Conservation (phyloP, 345 rosid species). For the Populus pruinosa region DNA sequence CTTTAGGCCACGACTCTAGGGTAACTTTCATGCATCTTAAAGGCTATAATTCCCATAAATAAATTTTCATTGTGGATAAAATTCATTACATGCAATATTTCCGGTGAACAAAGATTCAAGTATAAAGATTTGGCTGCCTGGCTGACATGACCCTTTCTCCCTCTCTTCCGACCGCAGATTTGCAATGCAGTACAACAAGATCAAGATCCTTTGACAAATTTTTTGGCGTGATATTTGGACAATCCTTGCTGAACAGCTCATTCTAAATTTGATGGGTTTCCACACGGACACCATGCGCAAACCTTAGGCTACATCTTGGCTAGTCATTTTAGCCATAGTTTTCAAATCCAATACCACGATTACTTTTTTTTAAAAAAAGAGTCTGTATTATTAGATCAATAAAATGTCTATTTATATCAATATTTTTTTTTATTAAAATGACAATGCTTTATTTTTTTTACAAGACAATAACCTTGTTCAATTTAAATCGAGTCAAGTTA, state of each 20-base stretch:
- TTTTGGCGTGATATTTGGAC: constrained; percentile 13
- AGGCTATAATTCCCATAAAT: not conserved
- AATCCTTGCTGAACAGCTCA: constrained; percentile 35
- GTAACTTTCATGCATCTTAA: constrained; percentile 12
- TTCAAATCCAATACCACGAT: too few species aligned
- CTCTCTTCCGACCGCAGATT: constrained; percentile 17
- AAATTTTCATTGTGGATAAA: not conserved
- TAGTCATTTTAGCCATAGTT: not conserved
- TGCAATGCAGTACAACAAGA: constrained; percentile 10
- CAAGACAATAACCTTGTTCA: too few species aligned
- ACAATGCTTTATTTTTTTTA: too few species aligned
- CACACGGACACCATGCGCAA: not conserved
- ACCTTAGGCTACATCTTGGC: not conserved
- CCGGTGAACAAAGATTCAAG: constrained; percentile 22
- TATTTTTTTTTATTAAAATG: too few species aligned
- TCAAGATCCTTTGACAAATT: constrained; percentile 29
- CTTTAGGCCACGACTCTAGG: constrained; percentile 17
- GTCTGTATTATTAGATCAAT: too few species aligned
- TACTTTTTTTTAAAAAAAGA: too few species aligned
- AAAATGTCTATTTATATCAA: too few species aligned
- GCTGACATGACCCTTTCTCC: constrained; percentile 30
- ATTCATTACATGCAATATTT: not conserved
- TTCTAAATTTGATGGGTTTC: not conserved
- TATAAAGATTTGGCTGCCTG: constrained; percentile 41
- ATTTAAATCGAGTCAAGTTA: too few species aligned